phyloP scores from a whole-genome alignment of 805 yeast species.

The Hanseniaspora lachancei region DNA sequence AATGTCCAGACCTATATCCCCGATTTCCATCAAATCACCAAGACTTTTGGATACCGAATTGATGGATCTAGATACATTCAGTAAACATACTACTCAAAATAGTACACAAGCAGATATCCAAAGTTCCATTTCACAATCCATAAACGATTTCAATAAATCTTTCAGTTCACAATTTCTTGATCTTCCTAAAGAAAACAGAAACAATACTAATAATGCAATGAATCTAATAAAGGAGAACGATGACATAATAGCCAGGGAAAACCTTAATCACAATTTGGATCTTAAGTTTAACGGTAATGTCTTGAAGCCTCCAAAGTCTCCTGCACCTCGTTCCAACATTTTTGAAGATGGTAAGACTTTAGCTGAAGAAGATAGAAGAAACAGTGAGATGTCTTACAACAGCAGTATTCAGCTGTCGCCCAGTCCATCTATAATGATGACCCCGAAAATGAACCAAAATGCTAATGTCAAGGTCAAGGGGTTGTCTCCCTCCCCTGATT shows the following conservation, averaged over 20 bases:
- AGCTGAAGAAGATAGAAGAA: not conserved
- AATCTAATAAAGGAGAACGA: not conserved
- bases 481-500: not conserved
- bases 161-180: constrained; percentile 1
- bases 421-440: not conserved
- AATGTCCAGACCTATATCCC: not conserved
- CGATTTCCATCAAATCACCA: constrained; percentile 3
- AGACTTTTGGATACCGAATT: constrained; percentile 2
- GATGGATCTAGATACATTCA: not conserved
- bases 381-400: not conserved
- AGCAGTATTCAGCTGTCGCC: constrained; percentile 12
- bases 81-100: not conserved
- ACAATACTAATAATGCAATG: not conserved
- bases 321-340: not conserved
- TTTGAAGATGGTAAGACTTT: not conserved
- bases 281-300: not conserved
- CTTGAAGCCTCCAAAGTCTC: constrained; percentile 8
- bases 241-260: not conserved
- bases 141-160: not conserved
- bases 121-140: not conserved
- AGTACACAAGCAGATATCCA: not conserved
- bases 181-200: not conserved
- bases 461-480: not conserved
- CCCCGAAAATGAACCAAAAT: not conserved
- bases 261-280: not conserved